Percentiles rank a stretch among this genome's conserved stretches.
Conservation (phyloP, 2,329 filamentous ascomycete species). For the Drechslerella coelobrocha region DNA sequence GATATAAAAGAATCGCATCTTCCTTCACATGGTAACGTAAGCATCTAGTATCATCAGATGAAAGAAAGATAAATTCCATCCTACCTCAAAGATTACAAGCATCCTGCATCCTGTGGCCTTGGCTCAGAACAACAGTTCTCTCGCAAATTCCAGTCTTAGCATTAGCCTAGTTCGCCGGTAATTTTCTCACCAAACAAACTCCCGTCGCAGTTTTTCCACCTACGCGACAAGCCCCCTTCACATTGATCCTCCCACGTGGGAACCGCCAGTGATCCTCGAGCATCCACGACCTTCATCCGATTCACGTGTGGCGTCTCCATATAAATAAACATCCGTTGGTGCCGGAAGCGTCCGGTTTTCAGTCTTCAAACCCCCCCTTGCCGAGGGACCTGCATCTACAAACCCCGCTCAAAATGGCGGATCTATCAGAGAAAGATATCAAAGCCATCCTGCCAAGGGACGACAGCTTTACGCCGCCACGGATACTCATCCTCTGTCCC, state of each 20-base stretch:
- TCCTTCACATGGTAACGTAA: conserved; percentile 1
- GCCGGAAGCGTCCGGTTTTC: too few species aligned
- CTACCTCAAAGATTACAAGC: neutral
- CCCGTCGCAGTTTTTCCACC: neutral
- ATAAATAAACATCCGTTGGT: too few species aligned
- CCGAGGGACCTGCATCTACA: too few species aligned
- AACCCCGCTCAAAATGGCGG: neutral
- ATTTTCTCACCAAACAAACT: neutral
- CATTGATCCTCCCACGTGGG: neutral
- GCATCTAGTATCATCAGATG: neutral
- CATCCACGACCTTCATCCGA: too few species aligned
- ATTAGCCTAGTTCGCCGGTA: neutral
- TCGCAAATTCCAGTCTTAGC: conserved; percentile 1
- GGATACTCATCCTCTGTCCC: conserved; percentile 47
- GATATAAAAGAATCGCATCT: neutral
- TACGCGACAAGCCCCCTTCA: neutral
- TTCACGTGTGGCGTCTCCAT: too few species aligned
- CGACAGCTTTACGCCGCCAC: conserved; percentile 45
- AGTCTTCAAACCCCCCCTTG: too few species aligned
- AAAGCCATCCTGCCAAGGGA: conserved; percentile 36
- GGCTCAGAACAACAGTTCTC: neutral
- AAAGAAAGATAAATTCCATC: neutral
- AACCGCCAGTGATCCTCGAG: too few species aligned
- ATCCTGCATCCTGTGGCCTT: neutral
- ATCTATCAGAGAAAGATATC: conserved; percentile 33